phyloP scores from a whole-genome alignment of 768 basidiomycete species.

The Rhodotorula toruloides region DNA sequence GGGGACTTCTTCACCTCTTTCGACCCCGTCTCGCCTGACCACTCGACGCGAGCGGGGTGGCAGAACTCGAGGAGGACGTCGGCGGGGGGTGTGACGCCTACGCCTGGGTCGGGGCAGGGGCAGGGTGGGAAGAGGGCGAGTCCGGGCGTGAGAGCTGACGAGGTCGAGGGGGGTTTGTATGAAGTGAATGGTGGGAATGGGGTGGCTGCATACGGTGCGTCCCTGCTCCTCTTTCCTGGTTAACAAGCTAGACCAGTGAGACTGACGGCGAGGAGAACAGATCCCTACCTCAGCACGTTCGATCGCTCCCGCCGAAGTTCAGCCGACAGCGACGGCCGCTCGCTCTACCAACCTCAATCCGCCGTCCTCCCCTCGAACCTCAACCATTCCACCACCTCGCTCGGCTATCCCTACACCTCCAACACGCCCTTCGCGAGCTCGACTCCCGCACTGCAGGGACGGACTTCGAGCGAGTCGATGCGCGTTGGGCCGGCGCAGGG shows the following conservation, averaged over 20 bases:
- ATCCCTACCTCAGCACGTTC: not conserved
- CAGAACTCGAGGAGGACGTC: not conserved
- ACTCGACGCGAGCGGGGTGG: not conserved
- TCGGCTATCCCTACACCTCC: conserved; percentile 22
- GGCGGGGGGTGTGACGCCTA: conserved; percentile 1
- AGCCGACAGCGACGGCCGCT: conserved; percentile 24
- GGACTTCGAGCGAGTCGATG: conserved; percentile 38
- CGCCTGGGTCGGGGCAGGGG: not conserved
- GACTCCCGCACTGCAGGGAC: conserved; percentile 15
- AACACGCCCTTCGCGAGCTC: conserved; percentile 12
- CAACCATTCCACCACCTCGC: conserved; percentile 37
- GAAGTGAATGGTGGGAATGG: not conserved
- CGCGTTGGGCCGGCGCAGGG: conserved; percentile 33
- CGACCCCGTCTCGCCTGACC: too few relatives aligned
- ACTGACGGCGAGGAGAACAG: too few relatives aligned
- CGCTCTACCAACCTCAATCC: conserved; percentile 19
- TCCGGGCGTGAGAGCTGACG: not conserved
- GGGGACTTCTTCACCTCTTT: too few relatives aligned
- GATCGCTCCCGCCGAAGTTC: conserved; percentile 31
- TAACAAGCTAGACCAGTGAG: too few relatives aligned
- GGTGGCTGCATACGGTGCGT: not conserved
- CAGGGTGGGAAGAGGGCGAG: conserved; percentile 4
- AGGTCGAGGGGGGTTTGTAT: conserved; percentile 14
- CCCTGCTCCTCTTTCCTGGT: not conserved
- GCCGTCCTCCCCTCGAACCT: conserved; percentile 41